Percentiles rank a stretch among this genome's conserved stretches.
phyloP scores from a whole-genome alignment of 805 yeast species.

The Candida khao-thaluensis region DNA sequence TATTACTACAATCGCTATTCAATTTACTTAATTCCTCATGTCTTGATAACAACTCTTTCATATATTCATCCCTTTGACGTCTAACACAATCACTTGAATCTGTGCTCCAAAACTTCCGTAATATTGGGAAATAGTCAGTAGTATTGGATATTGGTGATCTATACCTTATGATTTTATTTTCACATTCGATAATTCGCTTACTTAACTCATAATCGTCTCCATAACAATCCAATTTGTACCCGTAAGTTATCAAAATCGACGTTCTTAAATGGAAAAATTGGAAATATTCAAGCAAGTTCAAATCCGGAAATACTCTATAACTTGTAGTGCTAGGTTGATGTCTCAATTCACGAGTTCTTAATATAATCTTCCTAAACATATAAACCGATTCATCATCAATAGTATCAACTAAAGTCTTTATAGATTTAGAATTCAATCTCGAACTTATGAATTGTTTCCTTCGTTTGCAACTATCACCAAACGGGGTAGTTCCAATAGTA shows the following conservation, averaged over 20 bases:
- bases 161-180: conserved; percentile 53
- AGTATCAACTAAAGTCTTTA: conserved; percentile 28
- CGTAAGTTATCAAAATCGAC: conserved; percentile 53
- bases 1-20: neutral
- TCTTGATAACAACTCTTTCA: conserved; percentile 32
- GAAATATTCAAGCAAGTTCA: conserved; percentile 38
- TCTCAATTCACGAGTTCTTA: conserved; percentile 14
- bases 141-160: conserved; percentile 58
- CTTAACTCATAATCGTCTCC: conserved; percentile 36
- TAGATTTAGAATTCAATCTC: conserved; percentile 39
- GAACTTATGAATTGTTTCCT: conserved; percentile 50
- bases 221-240: conserved; percentile 45
- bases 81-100: conserved; percentile 29
- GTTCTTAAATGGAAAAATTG: conserved; percentile 54
- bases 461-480: conserved; percentile 44
- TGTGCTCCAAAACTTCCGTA: conserved; percentile 23
- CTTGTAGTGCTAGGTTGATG: conserved; percentile 22
- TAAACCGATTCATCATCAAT: conserved; percentile 39
- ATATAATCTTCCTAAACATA: conserved; percentile 20
- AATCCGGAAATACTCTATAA: conserved; percentile 23
- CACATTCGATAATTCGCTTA: conserved; percentile 54
- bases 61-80: conserved; percentile 48
- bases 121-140: conserved; percentile 52
- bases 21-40: neutral
- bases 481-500: conserved; percentile 68